A percentile compares a stretch with the other conserved stretches of the same genome.
These are phyloP conservation scores for Pulveroboletus sp. DNA, from an alignment of 768 basidiomycete genomes.

Conservation along the genomic window DNA sequence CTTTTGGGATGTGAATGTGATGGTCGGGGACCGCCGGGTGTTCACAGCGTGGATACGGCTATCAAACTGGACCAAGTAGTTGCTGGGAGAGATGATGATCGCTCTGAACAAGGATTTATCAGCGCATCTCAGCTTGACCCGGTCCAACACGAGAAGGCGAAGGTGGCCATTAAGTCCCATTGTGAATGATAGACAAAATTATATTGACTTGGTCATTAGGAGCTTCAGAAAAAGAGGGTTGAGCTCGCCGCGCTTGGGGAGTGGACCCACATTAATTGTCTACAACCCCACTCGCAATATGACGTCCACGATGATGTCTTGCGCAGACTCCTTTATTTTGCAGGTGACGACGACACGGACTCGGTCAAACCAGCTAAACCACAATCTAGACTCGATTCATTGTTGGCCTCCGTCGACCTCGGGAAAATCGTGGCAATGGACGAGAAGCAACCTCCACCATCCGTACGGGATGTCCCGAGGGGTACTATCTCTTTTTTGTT, in stretches of 20 bases:
- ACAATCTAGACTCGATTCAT: slow-evolving; percentile 27
- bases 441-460: slow-evolving; percentile 29
- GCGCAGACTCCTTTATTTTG: slow-evolving; percentile 38
- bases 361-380: slow-evolving; percentile 8
- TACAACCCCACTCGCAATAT: slow-evolving; percentile 40
- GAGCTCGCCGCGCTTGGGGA: slow-evolving; percentile 69
- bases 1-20: slow-evolving; percentile 78
- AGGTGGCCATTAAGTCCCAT: slow-evolving; percentile 39
- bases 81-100: slow-evolving; percentile 27
- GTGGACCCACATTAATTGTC: slow-evolving; percentile 83
- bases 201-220: slow-evolving; percentile 35
- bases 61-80: slow-evolving; percentile 24
- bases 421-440: slow-evolving; percentile 40
- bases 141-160: slow-evolving; percentile 38
- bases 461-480: slow-evolving; percentile 49
- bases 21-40: slow-evolving; percentile 9
- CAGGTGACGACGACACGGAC: slow-evolving; percentile 12
- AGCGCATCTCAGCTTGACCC: slow-evolving; percentile 58
- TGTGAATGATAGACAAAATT: background rate
- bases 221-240: slow-evolving; percentile 60
- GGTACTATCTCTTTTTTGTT: slow-evolving; percentile 77
- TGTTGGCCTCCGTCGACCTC: slow-evolving; percentile 45
- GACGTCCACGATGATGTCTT: slow-evolving; percentile 65
- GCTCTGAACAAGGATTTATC: slow-evolving; percentile 48
- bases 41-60: background rate